Evolutionary conservation across 1,139 yeast genomes (phyloP), one percentile per base, ranked within the genome.

Genomic region (Yamadazyma trypodendri): DNA sequence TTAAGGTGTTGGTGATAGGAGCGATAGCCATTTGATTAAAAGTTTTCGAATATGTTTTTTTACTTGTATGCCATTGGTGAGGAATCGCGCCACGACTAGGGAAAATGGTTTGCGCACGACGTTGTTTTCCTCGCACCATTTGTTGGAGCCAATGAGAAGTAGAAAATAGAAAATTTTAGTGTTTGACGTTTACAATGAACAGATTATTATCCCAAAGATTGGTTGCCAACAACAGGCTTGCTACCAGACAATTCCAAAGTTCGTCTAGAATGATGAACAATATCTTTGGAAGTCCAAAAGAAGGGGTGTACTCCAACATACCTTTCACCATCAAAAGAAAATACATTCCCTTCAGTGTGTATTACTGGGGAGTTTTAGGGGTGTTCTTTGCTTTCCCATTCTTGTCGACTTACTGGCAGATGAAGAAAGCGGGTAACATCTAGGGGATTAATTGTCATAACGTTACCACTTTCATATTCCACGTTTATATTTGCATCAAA

Each of bases 251-350:
- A 56, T 70, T 70, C 56, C 68, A 64, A 50, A 52, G 65, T 35
- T 63, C 74, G 25, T 44, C 66, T 37, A 60, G 63, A 49, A 51
- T 54, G 36, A 52, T 60, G 60, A 62, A 61, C 55, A 54, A 58
- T 28, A 51, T 66, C 38, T 68, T 54, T 50, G 76, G 76, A 38
- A 39, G 65, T 36, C 75, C 76, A 40, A 82, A 85, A 61, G 85
- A 80, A 61, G 97, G 97, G 56, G 81, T 82, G 37, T 90, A 92
- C 82, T 74, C 84, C 59, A 92, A 92, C 78, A 60, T 92, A 50
- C 98, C 98, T 50, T 92, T 90, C 81, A 79, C 81, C 75, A 94
- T 92, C 49, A 88, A 87, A 76, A 87, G 95, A 78, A 85, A 81
- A 72, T 52, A 41, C 42, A 76, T 90, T 49, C 97, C 97, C 49